phyloP scores from a whole-genome alignment of 345 rosid genomes.

The Eucalyptus globulus region DNA sequence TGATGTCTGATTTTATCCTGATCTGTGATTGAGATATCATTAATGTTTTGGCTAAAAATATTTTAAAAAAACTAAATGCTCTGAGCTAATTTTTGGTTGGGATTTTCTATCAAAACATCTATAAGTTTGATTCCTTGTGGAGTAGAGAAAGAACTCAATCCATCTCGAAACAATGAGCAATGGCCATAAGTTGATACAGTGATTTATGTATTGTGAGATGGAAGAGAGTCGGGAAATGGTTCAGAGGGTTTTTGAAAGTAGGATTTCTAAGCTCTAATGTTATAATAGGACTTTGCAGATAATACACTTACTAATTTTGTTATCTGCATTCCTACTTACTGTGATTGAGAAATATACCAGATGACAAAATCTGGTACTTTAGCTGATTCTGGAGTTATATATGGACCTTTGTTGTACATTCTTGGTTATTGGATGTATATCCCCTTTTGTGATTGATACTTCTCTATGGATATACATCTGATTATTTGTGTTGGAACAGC shows the following conservation, averaged over 20 bases:
- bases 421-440: not conserved
- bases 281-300: not conserved
- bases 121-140: not conserved
- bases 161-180: not conserved
- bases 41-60: not conserved
- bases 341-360: not conserved
- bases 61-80: not conserved
- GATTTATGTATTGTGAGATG: not conserved
- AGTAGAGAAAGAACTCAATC: not conserved
- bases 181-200: not conserved
- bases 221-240: not conserved
- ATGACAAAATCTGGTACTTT: not conserved
- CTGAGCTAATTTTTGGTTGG: not conserved
- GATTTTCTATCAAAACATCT: not conserved
- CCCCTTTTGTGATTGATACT: not conserved
- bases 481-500: slow-evolving; percentile 37
- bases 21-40: not conserved
- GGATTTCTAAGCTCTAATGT: not conserved
- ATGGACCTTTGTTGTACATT: not conserved
- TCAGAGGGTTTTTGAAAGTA: not conserved
- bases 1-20: not conserved
- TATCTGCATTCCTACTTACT: not conserved
- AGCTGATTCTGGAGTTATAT: not conserved
- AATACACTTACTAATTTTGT: not conserved
- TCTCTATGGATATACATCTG: not conserved